Evolutionary conservation across 768 basidiomycete species (phyloP).

Genomic region (Russula foetens): DNA sequence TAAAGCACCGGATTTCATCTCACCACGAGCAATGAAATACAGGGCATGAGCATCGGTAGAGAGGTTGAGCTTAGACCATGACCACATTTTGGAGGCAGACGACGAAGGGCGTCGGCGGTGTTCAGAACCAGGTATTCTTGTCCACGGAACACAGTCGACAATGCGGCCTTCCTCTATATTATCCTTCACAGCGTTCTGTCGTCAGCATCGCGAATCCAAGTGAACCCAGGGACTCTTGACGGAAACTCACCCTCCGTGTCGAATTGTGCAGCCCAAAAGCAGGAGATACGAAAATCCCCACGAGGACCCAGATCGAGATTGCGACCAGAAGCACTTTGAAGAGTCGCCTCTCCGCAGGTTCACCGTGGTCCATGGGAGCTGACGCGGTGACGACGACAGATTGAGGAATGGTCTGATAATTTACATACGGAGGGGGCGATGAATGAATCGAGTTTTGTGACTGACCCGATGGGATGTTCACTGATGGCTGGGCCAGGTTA

Average conservation of each 20-base stretch:
- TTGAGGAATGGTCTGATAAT: neutral
- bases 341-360: slow-evolving; percentile 21
- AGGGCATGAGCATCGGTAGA: slow-evolving; percentile 27
- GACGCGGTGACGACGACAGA: neutral
- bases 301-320: slow-evolving; percentile 22
- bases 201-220: neutral
- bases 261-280: neutral
- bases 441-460: neutral
- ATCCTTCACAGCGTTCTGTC: neutral
- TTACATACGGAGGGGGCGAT: slow-evolving; percentile 12
- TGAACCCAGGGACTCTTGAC: slow-evolving; percentile 13
- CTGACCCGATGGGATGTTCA: neutral
- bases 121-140: slow-evolving; percentile 19
- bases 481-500: neutral
- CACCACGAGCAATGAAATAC: slow-evolving; percentile 27
- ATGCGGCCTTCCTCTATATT: neutral
- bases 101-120: slow-evolving; percentile 17
- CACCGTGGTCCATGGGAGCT: neutral
- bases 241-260: slow-evolving; percentile 4
- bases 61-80: slow-evolving; percentile 25
- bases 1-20: slow-evolving; percentile 16
- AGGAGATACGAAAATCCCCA: slow-evolving; percentile 13
- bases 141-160: neutral
- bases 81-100: slow-evolving; percentile 9
- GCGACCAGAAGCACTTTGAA: slow-evolving; percentile 25